Evolutionary conservation across 2,329 filamentous ascomycete species (phyloP).

Genomic region (Stemphylium beticola): DNA sequence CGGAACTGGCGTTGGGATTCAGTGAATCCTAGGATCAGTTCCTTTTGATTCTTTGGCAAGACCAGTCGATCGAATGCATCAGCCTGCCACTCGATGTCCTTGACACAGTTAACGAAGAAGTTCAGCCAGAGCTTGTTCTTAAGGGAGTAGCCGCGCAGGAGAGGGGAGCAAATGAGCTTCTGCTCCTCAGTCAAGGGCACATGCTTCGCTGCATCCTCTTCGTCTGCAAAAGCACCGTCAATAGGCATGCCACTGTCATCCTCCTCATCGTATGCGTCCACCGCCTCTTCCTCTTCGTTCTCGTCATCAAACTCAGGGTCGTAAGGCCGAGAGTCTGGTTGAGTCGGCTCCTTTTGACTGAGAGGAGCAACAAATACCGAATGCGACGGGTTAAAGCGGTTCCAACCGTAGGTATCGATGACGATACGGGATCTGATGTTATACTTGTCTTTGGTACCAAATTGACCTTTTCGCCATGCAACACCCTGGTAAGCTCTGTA

Average conservation of each 20-base stretch:
- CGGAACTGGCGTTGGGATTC: slow-evolving; percentile 67
- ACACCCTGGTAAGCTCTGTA: slow-evolving; percentile 59
- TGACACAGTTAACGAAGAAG: slow-evolving; percentile 48
- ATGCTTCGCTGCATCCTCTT: slow-evolving; percentile 21
- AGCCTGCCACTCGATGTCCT: slow-evolving; percentile 53
- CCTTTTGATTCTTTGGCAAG: slow-evolving; percentile 31
- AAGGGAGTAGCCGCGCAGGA: slow-evolving; percentile 45
- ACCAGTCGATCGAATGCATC: slow-evolving; percentile 55
- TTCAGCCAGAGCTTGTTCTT: slow-evolving; percentile 37
- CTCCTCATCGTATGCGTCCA: slow-evolving; percentile 1
- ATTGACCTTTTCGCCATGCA: slow-evolving; percentile 45
- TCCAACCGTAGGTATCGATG: slow-evolving; percentile 61
- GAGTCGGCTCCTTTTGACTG: slow-evolving; percentile 33
- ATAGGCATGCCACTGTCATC: slow-evolving; percentile 23
- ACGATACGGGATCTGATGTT: slow-evolving; percentile 58
- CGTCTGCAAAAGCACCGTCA: slow-evolving; percentile 24
- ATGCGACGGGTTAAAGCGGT: slow-evolving; percentile 54
- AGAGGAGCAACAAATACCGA: slow-evolving; percentile 49
- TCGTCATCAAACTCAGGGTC: slow-evolving; percentile 8
- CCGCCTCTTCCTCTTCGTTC: slow-evolving; percentile 12
- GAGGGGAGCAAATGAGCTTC: slow-evolving; percentile 53
- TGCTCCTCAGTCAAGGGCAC: slow-evolving; percentile 21
- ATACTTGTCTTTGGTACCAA: slow-evolving; percentile 49
- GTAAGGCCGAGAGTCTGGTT: neutral
- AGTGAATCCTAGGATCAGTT: slow-evolving; percentile 65